Evolutionary conservation across 2,329 filamentous ascomycete species (phyloP).

Genomic region (Aspergillus eucalypticola): DNA sequence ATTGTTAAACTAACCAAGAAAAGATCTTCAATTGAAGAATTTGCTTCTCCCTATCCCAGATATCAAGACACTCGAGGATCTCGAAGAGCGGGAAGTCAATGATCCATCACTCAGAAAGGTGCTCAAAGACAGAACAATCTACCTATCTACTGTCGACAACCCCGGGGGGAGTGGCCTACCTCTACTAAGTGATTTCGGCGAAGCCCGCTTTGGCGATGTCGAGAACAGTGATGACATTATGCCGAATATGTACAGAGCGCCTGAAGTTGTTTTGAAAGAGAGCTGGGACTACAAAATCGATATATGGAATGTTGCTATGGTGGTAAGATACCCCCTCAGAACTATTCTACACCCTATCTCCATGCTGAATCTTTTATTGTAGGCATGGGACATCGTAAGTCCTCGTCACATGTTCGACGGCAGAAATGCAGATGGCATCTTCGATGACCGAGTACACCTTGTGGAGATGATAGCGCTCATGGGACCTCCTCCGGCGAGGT

Average conservation of each 20-base stretch:
- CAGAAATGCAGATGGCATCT: slow-evolving; percentile 19
- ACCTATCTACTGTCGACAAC: not conserved
- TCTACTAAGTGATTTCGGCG: slow-evolving; percentile 7
- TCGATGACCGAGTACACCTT: slow-evolving; percentile 25
- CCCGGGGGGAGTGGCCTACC: slow-evolving; percentile 1
- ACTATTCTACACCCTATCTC: not conserved
- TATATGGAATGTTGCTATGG: slow-evolving; percentile 1
- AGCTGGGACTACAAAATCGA: not conserved
- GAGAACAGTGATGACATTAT: slow-evolving; percentile 22
- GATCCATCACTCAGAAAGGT: not conserved
- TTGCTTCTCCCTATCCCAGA: not conserved
- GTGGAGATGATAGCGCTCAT: slow-evolving; percentile 26
- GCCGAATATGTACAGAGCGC: not conserved
- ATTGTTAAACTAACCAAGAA: not conserved
- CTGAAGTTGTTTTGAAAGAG: not conserved
- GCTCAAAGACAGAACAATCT: not conserved
- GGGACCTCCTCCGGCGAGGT: slow-evolving; percentile 17
- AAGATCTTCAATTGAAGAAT: not conserved
- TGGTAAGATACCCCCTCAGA: not conserved
- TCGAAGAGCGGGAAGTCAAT: not conserved
- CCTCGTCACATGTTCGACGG: not conserved
- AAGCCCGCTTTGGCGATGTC: slow-evolving; percentile 8
- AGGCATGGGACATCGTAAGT: not conserved
- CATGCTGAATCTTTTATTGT: not conserved
- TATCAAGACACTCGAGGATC: not conserved